Base-by-base conservation (phyloP, 371 early-diverging fungal genomes). In the Circinella umbellata region DNA sequence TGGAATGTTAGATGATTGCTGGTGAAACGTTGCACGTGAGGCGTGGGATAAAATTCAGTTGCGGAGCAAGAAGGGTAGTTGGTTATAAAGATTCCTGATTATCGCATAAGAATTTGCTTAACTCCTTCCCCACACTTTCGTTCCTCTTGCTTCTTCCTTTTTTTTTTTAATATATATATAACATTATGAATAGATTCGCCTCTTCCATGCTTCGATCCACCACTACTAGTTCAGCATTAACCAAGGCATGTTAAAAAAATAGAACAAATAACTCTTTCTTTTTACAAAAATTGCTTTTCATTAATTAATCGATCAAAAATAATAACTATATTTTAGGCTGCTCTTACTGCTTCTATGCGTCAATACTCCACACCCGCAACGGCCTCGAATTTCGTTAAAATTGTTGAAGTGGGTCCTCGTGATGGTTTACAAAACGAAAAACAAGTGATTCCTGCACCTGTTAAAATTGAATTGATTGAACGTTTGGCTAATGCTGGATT, bases 371-470 rank as follows among this genome's bases (percentile, higher is more conserved):
- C 69, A 69, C 61, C 69, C n/a, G 55, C 61, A 46, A 37, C 57
- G 15, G 51, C 15, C 5, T 57, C 59, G 20, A 66, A 78, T 8
- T 83, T 77, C 66, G 92, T 94, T 51, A 93, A 92, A 73, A 89
- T 94, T 69, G 96, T 96, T 42, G 97, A 96, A 74, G 97, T 97
- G 11, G 96, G 97, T 0, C 98, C 99, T 6, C 87, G 99, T 27
- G 99, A 98, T 78, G 99, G 99, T 49, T 86, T 98, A n/a, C 98
- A 98, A 78, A 97, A 98, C 73, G 99, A 98, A 81, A 94, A 93
- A 73, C 79, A 86, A n/a, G 70, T 93, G 20, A 86, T 98, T 42
- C 91, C 96, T 39, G 88, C 95, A 3, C 87, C 84, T 42, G 86
- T 87, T 65, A 98, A 97, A 73, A 87, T 96, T 53, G 86, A 89